Evolutionary conservation across 202 grass and related monocot genomes (phyloP).

Genomic region (Musa balbisiana): DNA sequence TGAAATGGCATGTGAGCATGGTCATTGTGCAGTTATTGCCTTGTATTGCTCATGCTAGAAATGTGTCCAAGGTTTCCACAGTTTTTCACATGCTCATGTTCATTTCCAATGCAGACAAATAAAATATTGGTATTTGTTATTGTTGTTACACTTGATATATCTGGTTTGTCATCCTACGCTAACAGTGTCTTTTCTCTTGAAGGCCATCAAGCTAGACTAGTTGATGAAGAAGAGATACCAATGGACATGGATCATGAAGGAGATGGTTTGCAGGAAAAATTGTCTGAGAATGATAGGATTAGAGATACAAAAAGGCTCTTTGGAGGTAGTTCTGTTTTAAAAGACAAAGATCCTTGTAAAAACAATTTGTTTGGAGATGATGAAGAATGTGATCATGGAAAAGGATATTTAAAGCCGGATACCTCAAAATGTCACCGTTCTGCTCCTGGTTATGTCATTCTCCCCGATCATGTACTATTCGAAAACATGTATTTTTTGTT

Average conservation of each 20-base stretch:
- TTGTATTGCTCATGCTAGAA: no score
- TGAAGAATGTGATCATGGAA: neutral
- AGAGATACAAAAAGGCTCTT: neutral
- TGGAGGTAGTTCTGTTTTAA: neutral
- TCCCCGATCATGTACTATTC: conserved; percentile 10
- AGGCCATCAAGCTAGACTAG: no score
- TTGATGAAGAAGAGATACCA: neutral
- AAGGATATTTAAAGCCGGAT: neutral
- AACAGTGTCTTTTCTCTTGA: neutral
- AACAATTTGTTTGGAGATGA: neutral
- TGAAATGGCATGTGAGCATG: no score
- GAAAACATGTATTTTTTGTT: neutral
- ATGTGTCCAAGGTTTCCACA: no score
- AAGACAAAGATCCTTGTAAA: neutral
- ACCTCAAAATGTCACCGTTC: neutral
- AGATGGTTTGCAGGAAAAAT: neutral
- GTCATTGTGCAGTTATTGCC: no score
- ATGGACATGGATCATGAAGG: neutral
- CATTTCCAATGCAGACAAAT: neutral
- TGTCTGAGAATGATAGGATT: neutral
- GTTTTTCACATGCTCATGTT: no score
- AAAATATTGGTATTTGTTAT: neutral
- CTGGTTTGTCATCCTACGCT: neutral
- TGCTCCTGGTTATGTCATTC: conserved; percentile 1
- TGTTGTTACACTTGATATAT: neutral